Percentiles rank a stretch among this genome's conserved stretches.
Conservation (phyloP, 2,329 filamentous ascomycete species). For the Fusarium globosum region DNA sequence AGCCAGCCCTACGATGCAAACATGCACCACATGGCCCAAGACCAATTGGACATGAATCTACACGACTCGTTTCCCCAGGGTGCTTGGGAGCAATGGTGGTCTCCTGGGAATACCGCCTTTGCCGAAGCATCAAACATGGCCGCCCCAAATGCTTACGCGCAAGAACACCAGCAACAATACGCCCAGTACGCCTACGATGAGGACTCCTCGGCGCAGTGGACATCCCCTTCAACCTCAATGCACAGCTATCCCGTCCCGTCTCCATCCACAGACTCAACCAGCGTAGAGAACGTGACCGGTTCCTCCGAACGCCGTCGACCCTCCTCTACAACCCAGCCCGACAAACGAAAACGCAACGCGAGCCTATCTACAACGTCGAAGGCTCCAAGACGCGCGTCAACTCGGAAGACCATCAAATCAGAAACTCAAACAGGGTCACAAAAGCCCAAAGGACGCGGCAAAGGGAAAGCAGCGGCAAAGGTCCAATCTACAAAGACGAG, state of each 20-base stretch:
- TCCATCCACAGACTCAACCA: neutral
- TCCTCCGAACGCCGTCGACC: neutral
- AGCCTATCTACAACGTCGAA: accelerated
- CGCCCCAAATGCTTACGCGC: neutral
- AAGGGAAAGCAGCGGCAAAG: neutral
- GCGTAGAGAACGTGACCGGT: accelerated
- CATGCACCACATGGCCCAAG: neutral
- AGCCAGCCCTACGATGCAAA: neutral
- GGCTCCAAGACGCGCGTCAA: neutral
- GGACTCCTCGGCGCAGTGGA: neutral
- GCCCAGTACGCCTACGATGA: neutral
- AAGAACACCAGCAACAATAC: neutral
- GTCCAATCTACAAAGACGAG: neutral
- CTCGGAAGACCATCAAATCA: neutral
- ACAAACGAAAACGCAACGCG: neutral
- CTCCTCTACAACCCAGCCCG: neutral
- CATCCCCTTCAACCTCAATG: neutral
- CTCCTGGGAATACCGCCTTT: neutral
- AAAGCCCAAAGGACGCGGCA: neutral
- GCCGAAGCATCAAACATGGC: neutral
- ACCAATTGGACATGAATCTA: accelerated
- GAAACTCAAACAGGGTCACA: neutral
- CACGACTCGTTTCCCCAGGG: neutral
- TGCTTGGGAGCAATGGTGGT: neutral
- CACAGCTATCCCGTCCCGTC: neutral